Conservation (phyloP, 352 stramenopile species). For the Phytopythium cucurbitacearum region DNA sequence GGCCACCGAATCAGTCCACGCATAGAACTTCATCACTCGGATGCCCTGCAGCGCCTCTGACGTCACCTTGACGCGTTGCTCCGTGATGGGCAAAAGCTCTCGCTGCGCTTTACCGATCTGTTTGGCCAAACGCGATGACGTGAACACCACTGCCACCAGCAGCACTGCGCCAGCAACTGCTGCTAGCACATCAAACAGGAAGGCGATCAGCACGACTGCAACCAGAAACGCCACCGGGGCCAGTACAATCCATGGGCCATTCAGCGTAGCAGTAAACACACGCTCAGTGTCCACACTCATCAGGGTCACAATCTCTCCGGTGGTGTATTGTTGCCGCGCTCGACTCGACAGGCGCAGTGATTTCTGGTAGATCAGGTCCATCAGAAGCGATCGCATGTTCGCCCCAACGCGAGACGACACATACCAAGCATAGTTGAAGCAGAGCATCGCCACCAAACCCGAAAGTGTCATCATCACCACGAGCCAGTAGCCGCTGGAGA, state of each 20-base stretch:
- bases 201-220: constrained; percentile 22
- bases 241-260: constrained; percentile 29
- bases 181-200: constrained; percentile 18
- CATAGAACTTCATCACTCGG: constrained; percentile 89
- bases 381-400: constrained; percentile 37
- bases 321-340: constrained; percentile 34
- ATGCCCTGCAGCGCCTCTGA: constrained; percentile 92
- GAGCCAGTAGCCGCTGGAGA: constrained; percentile 17
- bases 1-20: constrained; percentile 59
- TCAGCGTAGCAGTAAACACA: constrained; percentile 42
- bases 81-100: constrained; percentile 33
- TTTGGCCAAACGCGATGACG: constrained; percentile 13
- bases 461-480: constrained; percentile 20
- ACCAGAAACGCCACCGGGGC: constrained; percentile 16
- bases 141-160: constrained; percentile 12
- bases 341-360: constrained; percentile 35
- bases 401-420: constrained; percentile 35
- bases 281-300: constrained; percentile 49
- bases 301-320: constrained; percentile 60
- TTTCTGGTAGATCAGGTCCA: constrained; percentile 56
- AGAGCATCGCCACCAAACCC: constrained; percentile 25
- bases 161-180: constrained; percentile 13
- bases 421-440: constrained; percentile 45
- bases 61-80: constrained; percentile 89
- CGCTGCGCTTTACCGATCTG: constrained; percentile 28